Conservation (phyloP, 768 basidiomycete genomes). For the Mycena capillaripes region DNA sequence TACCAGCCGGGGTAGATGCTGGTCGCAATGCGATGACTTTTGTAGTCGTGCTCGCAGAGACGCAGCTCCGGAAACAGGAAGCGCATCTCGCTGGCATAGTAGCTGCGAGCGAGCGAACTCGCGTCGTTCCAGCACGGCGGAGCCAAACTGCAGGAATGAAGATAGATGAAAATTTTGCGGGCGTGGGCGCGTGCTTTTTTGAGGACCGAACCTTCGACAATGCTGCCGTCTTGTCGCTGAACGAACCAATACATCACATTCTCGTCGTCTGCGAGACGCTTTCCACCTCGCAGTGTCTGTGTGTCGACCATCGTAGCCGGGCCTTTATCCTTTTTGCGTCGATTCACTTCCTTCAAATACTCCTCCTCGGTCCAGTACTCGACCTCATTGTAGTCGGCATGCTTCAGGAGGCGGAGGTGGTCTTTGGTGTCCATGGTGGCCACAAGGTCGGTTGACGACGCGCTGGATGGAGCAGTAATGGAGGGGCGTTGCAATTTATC, state of each 20-base stretch:
- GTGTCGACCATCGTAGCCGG: neutral
- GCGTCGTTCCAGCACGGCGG: neutral
- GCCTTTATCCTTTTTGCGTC: neutral
- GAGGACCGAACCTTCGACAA: neutral
- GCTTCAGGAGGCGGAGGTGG: neutral
- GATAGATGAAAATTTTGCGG: too few relatives aligned
- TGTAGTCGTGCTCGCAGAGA: conserved; percentile 1
- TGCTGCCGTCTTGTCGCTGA: neutral
- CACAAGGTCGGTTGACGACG: neutral
- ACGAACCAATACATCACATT: conserved; percentile 19
- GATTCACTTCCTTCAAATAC: neutral
- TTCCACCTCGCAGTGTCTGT: neutral
- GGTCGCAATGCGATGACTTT: neutral
- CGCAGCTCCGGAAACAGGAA: neutral
- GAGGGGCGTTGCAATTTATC: neutral
- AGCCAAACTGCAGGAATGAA: neutral
- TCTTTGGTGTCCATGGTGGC: neutral
- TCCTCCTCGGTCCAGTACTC: conserved; percentile 1
- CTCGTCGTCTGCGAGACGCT: conserved; percentile 12
- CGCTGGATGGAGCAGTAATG: neutral
- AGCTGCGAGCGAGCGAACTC: neutral
- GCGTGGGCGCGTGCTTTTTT: conserved; percentile 1
- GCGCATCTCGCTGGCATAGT: conserved; percentile 3
- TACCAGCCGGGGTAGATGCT: neutral
- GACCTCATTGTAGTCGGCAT: neutral